Percentiles rank a stretch among this genome's conserved stretches.
These are phyloP conservation scores for Cladosporium sp. DNA, from an alignment of 2,329 filamentous ascomycete genomes.

Conservation along the genomic window DNA sequence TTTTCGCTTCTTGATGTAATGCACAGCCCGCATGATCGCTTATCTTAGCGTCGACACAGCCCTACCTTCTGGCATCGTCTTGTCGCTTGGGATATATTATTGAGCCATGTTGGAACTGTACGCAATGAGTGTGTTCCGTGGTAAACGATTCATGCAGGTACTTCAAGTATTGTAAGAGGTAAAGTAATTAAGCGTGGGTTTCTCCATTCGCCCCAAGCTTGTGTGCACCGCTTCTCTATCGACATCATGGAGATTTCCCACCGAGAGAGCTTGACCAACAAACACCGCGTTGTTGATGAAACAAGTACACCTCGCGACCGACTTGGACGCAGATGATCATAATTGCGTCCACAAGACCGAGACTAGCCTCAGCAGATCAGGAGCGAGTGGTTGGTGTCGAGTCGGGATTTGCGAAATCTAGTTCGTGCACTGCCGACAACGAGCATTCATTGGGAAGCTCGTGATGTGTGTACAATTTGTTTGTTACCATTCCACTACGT, in stretches of 20 bases:
- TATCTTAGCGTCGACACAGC: not conserved
- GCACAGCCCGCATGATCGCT: not conserved
- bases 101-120: not conserved
- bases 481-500: not conserved
- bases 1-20: not conserved
- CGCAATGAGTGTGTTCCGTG: not conserved
- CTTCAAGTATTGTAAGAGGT: not conserved
- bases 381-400: not conserved
- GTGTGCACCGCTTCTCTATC: no score
- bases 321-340: not conserved
- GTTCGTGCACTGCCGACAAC: not conserved
- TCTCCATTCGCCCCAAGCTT: not conserved
- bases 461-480: not conserved
- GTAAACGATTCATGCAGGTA: not conserved
- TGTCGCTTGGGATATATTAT: not conserved
- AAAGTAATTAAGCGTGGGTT: not conserved
- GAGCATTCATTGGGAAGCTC: not conserved
- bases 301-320: not conserved
- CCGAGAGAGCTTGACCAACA: not conserved
- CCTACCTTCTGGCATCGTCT: not conserved
- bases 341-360: no score
- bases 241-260: not conserved
- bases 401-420: not conserved
- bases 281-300: no score
- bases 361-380: no score